Conservation (phyloP, 2,329 filamentous ascomycete genomes). For the Aspergillus oerlinghausenensis region DNA sequence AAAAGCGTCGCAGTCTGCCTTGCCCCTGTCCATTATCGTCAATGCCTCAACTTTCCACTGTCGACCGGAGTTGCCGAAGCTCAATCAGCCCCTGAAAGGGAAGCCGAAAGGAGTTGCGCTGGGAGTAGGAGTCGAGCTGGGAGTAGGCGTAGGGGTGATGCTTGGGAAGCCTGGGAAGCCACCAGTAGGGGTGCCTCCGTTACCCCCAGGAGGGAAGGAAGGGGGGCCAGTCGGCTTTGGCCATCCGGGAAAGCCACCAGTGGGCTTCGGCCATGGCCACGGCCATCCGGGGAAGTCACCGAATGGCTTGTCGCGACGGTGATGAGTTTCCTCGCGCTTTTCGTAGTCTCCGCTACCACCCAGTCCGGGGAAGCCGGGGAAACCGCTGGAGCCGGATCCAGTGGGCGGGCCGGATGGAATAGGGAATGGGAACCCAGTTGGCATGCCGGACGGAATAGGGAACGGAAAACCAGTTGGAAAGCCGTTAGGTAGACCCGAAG, state of each 20-base stretch:
- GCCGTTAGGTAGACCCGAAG: no score
- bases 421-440: no score
- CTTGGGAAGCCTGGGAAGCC: neutral
- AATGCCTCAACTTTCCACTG: no score
- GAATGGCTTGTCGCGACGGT: neutral
- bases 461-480: no score
- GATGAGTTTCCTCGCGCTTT: neutral
- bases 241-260: no score
- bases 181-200: neutral
- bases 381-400: neutral
- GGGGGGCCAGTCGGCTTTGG: neutral
- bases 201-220: no score
- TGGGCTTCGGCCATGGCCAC: no score
- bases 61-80: neutral
- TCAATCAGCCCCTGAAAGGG: neutral
- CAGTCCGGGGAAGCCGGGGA: neutral
- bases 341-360: neutral
- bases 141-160: neutral
- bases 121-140: no score
- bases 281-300: neutral
- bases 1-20: neutral
- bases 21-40: no score
- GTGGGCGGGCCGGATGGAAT: no score
- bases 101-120: neutral
- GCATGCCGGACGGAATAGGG: no score